Evolutionary conservation across 2,329 filamentous ascomycete genomes (phyloP), one percentile per base, ranked within the genome.

Genomic region (Cladophialophora chaetospira): DNA sequence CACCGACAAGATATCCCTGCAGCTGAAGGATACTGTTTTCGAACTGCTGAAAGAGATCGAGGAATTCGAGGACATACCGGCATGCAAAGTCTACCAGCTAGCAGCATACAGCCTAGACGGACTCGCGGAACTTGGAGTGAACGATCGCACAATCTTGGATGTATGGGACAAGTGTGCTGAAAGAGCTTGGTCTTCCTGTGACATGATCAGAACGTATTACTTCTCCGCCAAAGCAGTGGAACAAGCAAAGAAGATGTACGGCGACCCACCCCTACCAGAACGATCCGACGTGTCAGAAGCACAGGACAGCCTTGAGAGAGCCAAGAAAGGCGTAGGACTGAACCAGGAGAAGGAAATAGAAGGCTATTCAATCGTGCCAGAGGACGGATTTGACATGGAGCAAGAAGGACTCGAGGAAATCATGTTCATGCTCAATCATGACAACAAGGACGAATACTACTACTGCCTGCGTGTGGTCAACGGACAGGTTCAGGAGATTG

Each of bases 361-460:
- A 5, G 43, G 38, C 13, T 43, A 43, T 42, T 55, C 51, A n/a
- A 26, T 23, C 2, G 44, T 45, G 11, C 42, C 42, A 13, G 19
- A 19, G 15, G 35, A 55, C 26, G 51, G 49, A 23, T 58, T 42
- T 29, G 51, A 55, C 17, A 19, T 35, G 15, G 11, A 33, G 4
- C 46, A 55, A 31, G 45, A 46, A 6, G 17, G 19, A 5, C 35
- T 58, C 29, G 36, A 55, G n/a, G 40, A 58, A 17, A 10, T 58
- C 29, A 58, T 58, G 51, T 58, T 55, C 51, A 47, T 44, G 45
- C 46, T 58, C 51, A 19, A 35, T 9, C 56, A 51, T 40, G 40
- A 29, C 5, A n/a, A 38, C 23, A 23, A 13, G 19, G 51, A 58
- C 6, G 21, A 17, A 4, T 11, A 38, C 17, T 58, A 58, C 47